Base-by-base conservation (phyloP, 2,329 filamentous ascomycete genomes). In the Aureobasidium sp. region DNA sequence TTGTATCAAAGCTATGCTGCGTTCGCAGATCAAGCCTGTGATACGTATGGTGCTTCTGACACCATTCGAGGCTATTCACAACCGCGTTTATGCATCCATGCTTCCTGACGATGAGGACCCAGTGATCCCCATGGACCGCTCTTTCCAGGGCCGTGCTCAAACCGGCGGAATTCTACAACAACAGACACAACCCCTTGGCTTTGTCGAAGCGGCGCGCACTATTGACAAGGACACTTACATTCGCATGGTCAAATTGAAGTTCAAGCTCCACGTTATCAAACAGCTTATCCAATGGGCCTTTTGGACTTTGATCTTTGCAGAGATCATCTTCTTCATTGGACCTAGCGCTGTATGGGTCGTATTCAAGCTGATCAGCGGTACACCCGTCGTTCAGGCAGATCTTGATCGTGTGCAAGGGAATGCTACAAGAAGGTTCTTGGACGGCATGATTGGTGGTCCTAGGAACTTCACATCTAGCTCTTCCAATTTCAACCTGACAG, bases 101-200 rank as follows among this genome's bases (percentile, higher is more conserved):
- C 64, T 65, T 8, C 53, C 46, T 6, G 62, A 65, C 42, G 53
- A 58, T 2, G 64, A 63, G 34, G 64, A 64, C 26, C 44, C 64
- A 0, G 61, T 65, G 26, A 42, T 65, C 1, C 58, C 64, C 1
- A 48, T 65, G 29, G 64, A 65, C 42, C 64, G 64, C 27, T 53
- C 37, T n/a, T 65, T 65, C 53, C 17, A 32, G 17, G 60, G 41
- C 2, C 41, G 42, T 10, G 42, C 60, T 5, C 39, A 55, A 41
- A 34, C 60, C 5, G 60, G 60, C 6, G 44, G 44, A 0, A 56
- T 56, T 23, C 41, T 62, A 1, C 34, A 46, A 10, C 51, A 36
- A 23, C 29, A 26, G n/a, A 20, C 32, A 8, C 27, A 62, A 42
- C 60, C 60, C 2, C 34, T 62, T 0, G 5, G 17, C 34, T 62